phyloP scores from a whole-genome alignment of 2,329 filamentous ascomycete species.

The Pochonia chlamydosporia region DNA sequence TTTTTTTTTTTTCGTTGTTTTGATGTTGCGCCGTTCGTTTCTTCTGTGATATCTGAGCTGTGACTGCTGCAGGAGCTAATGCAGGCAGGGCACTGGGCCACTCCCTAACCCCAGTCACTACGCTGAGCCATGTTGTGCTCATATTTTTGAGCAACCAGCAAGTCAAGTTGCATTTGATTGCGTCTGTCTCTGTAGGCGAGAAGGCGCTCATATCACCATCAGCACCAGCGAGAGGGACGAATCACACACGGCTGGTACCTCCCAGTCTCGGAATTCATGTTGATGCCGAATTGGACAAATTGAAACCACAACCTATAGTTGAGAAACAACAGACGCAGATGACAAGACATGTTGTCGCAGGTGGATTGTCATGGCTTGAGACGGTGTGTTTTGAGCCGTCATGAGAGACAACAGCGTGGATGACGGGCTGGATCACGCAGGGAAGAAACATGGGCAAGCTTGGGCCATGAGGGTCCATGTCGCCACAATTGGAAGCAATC shows the following conservation, averaged over 20 bases:
- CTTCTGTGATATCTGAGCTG: too few species aligned
- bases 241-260: too few species aligned
- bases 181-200: too few species aligned
- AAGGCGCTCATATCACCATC: too few species aligned
- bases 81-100: neutral
- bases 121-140: neutral
- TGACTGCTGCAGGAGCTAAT: neutral
- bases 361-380: neutral
- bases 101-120: neutral
- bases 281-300: too few species aligned
- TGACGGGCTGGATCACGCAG: slow-evolving; percentile 5
- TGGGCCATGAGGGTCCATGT: neutral
- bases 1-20: too few species aligned
- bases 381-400: neutral
- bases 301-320: neutral
- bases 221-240: too few species aligned
- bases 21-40: too few species aligned
- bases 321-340: neutral
- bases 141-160: too few species aligned
- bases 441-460: neutral
- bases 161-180: too few species aligned
- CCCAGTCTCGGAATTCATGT: too few species aligned
- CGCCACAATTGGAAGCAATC: slow-evolving; percentile 1
- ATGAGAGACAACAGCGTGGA: slow-evolving; percentile 6
- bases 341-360: slow-evolving; percentile 1